Conservation (phyloP, 1,139 yeast genomes). For the Magnusiomyces tetraspermus region DNA sequence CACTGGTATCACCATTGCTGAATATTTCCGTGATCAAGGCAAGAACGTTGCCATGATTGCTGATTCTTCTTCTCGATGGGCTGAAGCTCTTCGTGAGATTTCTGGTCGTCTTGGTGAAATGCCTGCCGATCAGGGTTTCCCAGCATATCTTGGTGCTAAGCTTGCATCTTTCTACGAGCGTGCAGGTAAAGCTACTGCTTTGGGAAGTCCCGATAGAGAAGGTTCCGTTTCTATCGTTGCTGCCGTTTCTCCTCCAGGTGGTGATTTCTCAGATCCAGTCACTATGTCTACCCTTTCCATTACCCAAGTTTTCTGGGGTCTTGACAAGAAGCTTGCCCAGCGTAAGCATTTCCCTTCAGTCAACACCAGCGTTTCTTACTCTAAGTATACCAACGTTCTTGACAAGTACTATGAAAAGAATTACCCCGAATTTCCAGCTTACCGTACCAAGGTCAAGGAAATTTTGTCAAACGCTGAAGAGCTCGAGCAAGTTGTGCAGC, state of each 20-base stretch:
- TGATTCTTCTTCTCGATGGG: constrained; percentile 99
- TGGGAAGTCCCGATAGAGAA: constrained; percentile 91
- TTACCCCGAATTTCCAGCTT: constrained; percentile 82
- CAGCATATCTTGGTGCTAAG: constrained; percentile 98
- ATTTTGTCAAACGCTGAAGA: constrained; percentile 95
- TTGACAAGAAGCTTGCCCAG: constrained; percentile 97
- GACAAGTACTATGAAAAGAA: constrained; percentile 74
- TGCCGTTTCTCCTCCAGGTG: constrained; percentile 99
- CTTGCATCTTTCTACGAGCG: constrained; percentile 98
- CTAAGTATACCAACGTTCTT: constrained; percentile 85
- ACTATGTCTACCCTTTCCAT: constrained; percentile 97
- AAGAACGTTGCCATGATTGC: constrained; percentile 99
- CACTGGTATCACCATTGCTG: constrained; percentile 97
- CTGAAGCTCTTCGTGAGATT: constrained; percentile 98
- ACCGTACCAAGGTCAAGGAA: constrained; percentile 88
- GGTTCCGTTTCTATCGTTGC: constrained; percentile 99
- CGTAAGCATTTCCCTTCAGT: constrained; percentile 99
- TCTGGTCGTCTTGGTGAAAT: constrained; percentile 99
- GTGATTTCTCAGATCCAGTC: constrained; percentile 99
- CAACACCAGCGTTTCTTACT: constrained; percentile 90
- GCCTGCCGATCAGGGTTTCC: constrained; percentile 99
- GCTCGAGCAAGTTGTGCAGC: constrained; percentile 96
- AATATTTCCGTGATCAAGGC: constrained; percentile 99
- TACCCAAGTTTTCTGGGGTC: constrained; percentile 99
- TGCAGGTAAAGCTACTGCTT: constrained; percentile 93